Evolutionary conservation across 2,329 filamentous ascomycete species (phyloP).

Genomic region (Leptographium galeiforme): DNA sequence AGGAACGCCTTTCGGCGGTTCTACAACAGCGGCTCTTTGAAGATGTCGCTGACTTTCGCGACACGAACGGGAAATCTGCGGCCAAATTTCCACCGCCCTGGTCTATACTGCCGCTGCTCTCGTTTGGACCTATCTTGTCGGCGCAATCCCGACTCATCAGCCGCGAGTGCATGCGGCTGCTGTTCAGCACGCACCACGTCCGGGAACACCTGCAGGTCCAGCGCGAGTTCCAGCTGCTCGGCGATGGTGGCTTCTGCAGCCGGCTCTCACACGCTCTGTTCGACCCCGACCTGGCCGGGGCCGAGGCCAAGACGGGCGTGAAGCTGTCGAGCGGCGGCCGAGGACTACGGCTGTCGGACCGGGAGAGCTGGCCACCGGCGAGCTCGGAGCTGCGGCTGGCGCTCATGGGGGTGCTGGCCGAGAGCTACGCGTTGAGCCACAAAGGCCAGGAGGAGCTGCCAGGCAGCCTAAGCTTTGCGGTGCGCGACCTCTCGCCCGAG

Average conservation of each 20-base stretch:
- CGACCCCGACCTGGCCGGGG: slow-evolving; percentile 65
- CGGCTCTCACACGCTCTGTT: slow-evolving; percentile 75
- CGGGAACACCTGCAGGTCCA: slow-evolving; percentile 62
- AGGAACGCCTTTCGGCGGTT: slow-evolving; percentile 23
- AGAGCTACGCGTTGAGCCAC: slow-evolving; percentile 42
- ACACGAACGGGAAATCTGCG: background rate
- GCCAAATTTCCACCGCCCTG: slow-evolving; percentile 35
- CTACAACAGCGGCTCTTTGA: slow-evolving; percentile 26
- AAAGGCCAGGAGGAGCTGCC: slow-evolving; percentile 33
- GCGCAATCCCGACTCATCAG: slow-evolving; percentile 69
- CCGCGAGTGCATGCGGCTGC: slow-evolving; percentile 56
- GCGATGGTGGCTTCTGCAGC: slow-evolving; percentile 72
- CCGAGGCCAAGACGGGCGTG: slow-evolving; percentile 55
- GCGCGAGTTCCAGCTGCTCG: slow-evolving; percentile 68
- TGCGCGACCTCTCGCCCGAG: slow-evolving; percentile 63
- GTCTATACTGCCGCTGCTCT: slow-evolving; percentile 53
- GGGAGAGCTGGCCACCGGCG: slow-evolving; percentile 82
- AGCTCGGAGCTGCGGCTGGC: slow-evolving; percentile 86
- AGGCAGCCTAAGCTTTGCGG: slow-evolving; percentile 65
- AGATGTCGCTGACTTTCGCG: background rate
- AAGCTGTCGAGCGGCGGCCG: slow-evolving; percentile 60
- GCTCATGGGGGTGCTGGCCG: slow-evolving; percentile 70
- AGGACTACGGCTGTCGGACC: slow-evolving; percentile 69
- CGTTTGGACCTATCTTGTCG: slow-evolving; percentile 59
- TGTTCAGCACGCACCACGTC: slow-evolving; percentile 64